Percentiles rank a stretch among this genome's conserved stretches.
phyloP scores from a whole-genome alignment of 257 asterid genomes.

The Paraleonurus japonicus region DNA sequence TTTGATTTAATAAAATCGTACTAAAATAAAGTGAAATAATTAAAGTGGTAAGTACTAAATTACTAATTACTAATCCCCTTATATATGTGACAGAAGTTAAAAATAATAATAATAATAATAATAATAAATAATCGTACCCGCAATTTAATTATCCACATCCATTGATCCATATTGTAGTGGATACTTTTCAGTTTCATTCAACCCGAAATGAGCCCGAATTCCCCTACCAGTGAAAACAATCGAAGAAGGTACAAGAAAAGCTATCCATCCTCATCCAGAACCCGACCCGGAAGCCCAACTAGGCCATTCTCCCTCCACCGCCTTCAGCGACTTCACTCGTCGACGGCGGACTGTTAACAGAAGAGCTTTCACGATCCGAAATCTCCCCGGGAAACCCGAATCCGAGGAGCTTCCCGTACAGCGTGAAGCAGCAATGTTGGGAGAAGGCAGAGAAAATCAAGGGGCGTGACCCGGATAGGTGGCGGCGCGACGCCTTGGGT shows the following conservation, averaged over 20 bases:
- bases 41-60: too few species aligned
- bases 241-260: slow-evolving; percentile 25
- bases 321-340: slow-evolving; percentile 45
- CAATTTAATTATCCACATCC: too few species aligned
- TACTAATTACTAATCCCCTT: too few species aligned
- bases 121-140: too few species aligned
- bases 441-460: slow-evolving; percentile 81
- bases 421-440: slow-evolving; percentile 94
- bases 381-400: slow-evolving; percentile 49
- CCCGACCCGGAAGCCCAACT: slow-evolving; percentile 40
- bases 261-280: slow-evolving; percentile 40
- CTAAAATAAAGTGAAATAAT: too few species aligned
- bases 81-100: too few species aligned
- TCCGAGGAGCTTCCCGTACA: slow-evolving; percentile 83
- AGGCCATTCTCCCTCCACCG: slow-evolving; percentile 46
- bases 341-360: slow-evolving; percentile 46
- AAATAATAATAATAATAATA: too few species aligned
- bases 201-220: slow-evolving; percentile 34
- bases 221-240: slow-evolving; percentile 18
- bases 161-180: slow-evolving; percentile 1
- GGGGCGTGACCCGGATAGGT: slow-evolving; percentile 88
- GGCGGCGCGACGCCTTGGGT: slow-evolving; percentile 92
- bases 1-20: too few species aligned
- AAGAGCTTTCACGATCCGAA: slow-evolving; percentile 50
- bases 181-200: not conserved